Base-by-base conservation (phyloP, 495 filamentous ascomycete genomes). In the Neurospora sp. region DNA sequence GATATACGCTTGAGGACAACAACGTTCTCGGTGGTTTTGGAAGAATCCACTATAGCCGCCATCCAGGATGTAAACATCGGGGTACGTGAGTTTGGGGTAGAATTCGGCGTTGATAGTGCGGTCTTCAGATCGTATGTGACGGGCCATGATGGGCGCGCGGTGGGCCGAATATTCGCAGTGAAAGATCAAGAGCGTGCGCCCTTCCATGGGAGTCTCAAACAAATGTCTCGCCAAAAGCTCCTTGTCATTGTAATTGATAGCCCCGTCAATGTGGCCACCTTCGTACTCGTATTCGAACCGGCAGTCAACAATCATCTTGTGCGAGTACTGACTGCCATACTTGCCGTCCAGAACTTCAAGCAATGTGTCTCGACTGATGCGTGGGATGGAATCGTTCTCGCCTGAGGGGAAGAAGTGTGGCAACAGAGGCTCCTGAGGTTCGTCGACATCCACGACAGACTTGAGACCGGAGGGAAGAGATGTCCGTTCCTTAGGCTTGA, bases 101-200 rank as follows among this genome's bases (percentile, higher is more conserved):
- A 84, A 85, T 75, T 92, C 91, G 31, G 88, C 87, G 80, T 99
- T 99, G 74, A 88, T 82, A 27, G 88, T 87, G 31, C 96, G 92
- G 83, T 99, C 96, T 76, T 90, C 90, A 70, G 92, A 87, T 72
- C 96, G 94, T 69, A 99, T 89, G 79, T 93, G 91, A 73, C 91
- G 90, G 12, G 93, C 93, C 94, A 98, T 98, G 76, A 97, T 91
- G 37, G 96, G 96, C n/a, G 96, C 96, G 35, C 96, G 92, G 82
- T 97, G 95, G 41, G 93, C 94, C 35, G 96, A 98, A 80, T 98
- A 99, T 79, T 99, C 96, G 86, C 96, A 99, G 82, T 99, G 96
- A 75, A 99, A 90, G 71, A 99, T 90, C 68, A 99, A 78, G 8
- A 97, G 85, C 0, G 93, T 94, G 70, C 89, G 91, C 31, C 87